These are phyloP conservation scores for Plasmodium vinckei DNA, from an alignment of 169 alveolate species.

Conservation along the genomic window DNA sequence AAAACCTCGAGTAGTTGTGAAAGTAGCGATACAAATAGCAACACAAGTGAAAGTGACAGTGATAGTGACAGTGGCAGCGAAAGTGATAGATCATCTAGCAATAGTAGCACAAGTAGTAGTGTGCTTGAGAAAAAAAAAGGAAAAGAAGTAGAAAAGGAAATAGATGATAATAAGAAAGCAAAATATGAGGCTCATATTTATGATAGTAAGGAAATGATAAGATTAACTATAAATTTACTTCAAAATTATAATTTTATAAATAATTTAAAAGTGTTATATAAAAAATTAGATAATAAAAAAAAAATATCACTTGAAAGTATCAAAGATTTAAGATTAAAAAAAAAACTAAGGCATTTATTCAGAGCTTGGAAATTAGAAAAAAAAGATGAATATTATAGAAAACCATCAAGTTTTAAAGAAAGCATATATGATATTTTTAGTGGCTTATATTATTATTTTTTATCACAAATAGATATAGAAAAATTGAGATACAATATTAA, in stretches of 20 bases:
- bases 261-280: conserved; percentile 65
- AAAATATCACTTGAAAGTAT: conserved; percentile 75
- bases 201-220: conserved; percentile 76
- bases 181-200: conserved; percentile 69
- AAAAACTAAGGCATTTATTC: conserved; percentile 85
- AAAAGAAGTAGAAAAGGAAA: not conserved
- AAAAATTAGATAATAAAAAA: conserved; percentile 75
- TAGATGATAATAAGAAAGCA: not conserved
- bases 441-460: conserved; percentile 78
- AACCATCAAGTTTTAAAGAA: conserved; percentile 84
- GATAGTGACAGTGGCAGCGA: conserved; percentile 3
- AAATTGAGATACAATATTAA: conserved; percentile 76
- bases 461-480: conserved; percentile 77
- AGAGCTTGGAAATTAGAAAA: conserved; percentile 82
- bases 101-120: conserved; percentile 17
- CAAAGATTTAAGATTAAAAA: conserved; percentile 79
- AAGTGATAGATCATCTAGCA: not conserved
- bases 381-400: conserved; percentile 70
- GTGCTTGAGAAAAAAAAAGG: not conserved
- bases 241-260: conserved; percentile 72
- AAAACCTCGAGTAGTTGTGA: not conserved
- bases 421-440: conserved; percentile 77
- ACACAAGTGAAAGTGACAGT: not conserved
- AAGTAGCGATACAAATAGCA: not conserved
- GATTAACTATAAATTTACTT: conserved; percentile 61